These are phyloP conservation scores for Calocybe cyanea DNA, from an alignment of 768 basidiomycete genomes.

Conservation along the genomic window DNA sequence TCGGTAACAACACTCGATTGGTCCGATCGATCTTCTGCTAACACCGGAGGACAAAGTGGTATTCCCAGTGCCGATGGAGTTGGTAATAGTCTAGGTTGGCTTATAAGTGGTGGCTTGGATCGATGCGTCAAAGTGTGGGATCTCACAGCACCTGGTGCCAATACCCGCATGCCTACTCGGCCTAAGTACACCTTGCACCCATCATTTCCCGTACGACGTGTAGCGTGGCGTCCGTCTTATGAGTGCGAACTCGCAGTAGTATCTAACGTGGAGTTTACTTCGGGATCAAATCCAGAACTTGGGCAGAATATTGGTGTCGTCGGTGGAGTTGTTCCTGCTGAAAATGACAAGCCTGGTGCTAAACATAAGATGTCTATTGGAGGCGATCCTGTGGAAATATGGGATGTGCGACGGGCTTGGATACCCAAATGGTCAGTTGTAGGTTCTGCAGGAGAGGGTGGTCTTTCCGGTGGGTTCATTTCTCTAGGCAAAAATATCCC, in stretches of 20 bases:
- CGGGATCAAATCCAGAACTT: conserved; percentile 19
- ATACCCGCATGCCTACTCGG: conserved; percentile 52
- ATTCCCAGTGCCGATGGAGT: conserved; percentile 17
- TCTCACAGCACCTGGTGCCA: conserved; percentile 41
- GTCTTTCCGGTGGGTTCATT: conserved; percentile 58
- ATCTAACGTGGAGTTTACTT: conserved; percentile 54
- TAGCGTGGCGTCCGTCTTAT: conserved; percentile 74
- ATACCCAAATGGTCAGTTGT: conserved; percentile 79
- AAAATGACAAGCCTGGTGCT: conserved; percentile 6
- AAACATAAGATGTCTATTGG: conserved; percentile 14
- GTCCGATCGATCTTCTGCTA: conserved; percentile 35
- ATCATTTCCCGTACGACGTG: conserved; percentile 67
- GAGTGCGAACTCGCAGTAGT: conserved; percentile 74
- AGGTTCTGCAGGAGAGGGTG: conserved; percentile 63
- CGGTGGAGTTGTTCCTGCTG: conserved; percentile 5
- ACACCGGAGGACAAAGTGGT: conserved; percentile 9
- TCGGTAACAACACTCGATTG: conserved; percentile 75
- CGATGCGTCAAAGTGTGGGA: conserved; percentile 85
- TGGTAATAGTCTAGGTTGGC: conserved; percentile 56
- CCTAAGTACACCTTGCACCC: conserved; percentile 73
- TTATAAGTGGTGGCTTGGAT: conserved; percentile 78
- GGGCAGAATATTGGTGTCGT: conserved; percentile 19
- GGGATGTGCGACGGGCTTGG: conserved; percentile 81
- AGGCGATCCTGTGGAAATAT: conserved; percentile 73
- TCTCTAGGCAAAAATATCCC: neutral